phyloP scores from a whole-genome alignment of 2,329 filamentous ascomycete species.

The Cladosporium phlei region DNA sequence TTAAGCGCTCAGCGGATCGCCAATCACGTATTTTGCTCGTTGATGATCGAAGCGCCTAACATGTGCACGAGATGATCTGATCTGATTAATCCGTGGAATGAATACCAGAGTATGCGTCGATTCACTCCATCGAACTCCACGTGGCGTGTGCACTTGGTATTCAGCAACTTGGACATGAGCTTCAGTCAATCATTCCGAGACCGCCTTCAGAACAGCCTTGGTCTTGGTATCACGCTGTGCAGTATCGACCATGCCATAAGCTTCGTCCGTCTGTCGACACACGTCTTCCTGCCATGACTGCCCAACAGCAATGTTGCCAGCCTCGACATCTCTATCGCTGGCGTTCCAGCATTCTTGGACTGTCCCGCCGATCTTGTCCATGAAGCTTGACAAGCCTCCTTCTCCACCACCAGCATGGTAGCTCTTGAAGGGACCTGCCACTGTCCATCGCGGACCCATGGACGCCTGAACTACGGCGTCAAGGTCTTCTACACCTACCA shows the following conservation, averaged over 20 bases:
- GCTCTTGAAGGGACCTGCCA: constrained; percentile 54
- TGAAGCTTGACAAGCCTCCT: constrained; percentile 49
- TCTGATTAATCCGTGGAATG: too few species aligned
- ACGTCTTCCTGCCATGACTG: constrained; percentile 45
- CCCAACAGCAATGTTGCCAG: constrained; percentile 34
- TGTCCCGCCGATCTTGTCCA: constrained; percentile 53
- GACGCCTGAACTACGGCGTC: constrained; percentile 50
- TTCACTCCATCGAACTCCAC: too few species aligned
- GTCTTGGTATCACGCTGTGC: constrained; percentile 40
- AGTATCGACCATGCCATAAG: constrained; percentile 44
- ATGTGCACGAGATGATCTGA: too few species aligned
- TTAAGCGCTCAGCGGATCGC: too few species aligned
- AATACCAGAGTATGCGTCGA: too few species aligned
- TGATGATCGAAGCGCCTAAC: too few species aligned
- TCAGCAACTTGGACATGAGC: too few species aligned
- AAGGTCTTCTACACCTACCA: constrained; percentile 49
- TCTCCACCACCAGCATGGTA: constrained; percentile 56
- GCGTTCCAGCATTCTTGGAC: constrained; percentile 53
- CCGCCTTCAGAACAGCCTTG: constrained; percentile 37
- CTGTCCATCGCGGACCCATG: constrained; percentile 53
- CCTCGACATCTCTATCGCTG: constrained; percentile 34
- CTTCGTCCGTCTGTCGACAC: constrained; percentile 42
- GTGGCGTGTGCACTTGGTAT: too few species aligned
- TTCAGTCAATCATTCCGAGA: constrained; percentile 15
- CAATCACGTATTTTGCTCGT: too few species aligned